phyloP scores from a whole-genome alignment of 108 stramenopile species.

The Cyclotella sp. region DNA sequence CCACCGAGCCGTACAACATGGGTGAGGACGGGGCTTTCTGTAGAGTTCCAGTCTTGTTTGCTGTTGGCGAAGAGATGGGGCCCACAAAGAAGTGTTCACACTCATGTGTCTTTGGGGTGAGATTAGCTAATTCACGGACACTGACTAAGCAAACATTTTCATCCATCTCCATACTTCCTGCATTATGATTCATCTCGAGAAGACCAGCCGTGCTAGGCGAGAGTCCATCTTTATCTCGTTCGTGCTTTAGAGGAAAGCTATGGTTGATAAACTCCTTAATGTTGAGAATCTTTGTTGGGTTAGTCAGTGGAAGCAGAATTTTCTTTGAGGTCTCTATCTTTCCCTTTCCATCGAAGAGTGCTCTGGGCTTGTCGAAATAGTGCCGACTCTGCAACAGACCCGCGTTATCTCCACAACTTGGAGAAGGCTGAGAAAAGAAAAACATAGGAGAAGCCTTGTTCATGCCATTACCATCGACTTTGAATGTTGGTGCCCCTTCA shows the following conservation, averaged over 20 bases:
- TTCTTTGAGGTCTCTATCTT: not conserved
- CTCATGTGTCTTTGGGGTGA: not conserved
- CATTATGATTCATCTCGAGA: not conserved
- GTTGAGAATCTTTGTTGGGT: constrained; percentile 7
- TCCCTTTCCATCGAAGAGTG: not conserved
- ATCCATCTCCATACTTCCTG: too few relatives aligned
- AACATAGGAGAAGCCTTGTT: not conserved
- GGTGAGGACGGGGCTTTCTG: not conserved
- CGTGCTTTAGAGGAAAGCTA: not conserved
- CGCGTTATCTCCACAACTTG: constrained; percentile 11
- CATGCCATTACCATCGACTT: not conserved
- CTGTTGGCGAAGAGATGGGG: too few relatives aligned
- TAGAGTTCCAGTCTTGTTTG: too few relatives aligned
- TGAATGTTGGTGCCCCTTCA: not conserved
- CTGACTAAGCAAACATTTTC: constrained; percentile 4
- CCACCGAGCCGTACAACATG: not conserved
- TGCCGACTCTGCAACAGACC: constrained; percentile 1
- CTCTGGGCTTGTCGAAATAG: not conserved
- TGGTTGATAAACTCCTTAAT: not conserved
- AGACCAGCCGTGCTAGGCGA: not conserved
- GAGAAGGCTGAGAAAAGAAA: constrained; percentile 3
- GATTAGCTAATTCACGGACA: not conserved
- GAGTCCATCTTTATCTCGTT: not conserved
- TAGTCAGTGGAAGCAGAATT: not conserved
- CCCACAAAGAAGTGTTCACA: not conserved